Evolutionary conservation across 805 yeast genomes (phyloP).

Genomic region (Danielozyma ontarioensis): DNA sequence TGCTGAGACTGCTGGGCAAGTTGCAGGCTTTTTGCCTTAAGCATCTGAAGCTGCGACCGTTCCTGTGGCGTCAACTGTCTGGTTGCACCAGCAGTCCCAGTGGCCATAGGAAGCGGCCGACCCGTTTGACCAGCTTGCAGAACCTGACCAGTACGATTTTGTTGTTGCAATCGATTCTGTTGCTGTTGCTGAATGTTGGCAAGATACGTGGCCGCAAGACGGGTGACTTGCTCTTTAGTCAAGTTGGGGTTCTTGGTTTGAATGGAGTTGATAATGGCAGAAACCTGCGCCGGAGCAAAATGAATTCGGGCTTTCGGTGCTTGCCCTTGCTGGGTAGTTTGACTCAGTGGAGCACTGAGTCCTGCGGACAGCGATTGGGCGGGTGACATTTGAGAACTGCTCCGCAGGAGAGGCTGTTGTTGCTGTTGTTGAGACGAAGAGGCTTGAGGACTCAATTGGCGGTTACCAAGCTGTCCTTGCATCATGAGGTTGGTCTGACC

Average conservation of each 20-base stretch:
- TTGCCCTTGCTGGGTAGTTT: constrained; percentile 2
- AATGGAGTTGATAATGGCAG: constrained; percentile 59
- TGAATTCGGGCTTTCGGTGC: constrained; percentile 35
- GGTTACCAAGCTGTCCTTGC: not conserved
- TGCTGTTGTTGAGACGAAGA: constrained; percentile 1
- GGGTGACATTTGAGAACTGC: no score
- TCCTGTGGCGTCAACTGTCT: constrained; percentile 36
- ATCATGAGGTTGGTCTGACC: not conserved
- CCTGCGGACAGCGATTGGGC: not conserved
- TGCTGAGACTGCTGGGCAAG: constrained; percentile 8
- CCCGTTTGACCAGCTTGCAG: constrained; percentile 9
- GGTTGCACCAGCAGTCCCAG: no score
- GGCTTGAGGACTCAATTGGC: constrained; percentile 1
- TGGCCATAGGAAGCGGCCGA: constrained; percentile 18
- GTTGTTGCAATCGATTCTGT: constrained; percentile 25
- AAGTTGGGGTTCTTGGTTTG: constrained; percentile 62
- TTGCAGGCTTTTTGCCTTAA: constrained; percentile 30
- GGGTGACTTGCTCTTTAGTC: constrained; percentile 59
- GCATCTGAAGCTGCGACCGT: constrained; percentile 34
- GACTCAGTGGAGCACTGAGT: not conserved
- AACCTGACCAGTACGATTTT: constrained; percentile 4
- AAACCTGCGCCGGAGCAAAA: constrained; percentile 58
- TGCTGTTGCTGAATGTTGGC: constrained; percentile 55
- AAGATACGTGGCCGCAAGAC: constrained; percentile 59
- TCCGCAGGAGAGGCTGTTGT: no score